Evolutionary conservation across 2,329 filamentous ascomycete species (phyloP), one percentile per base, ranked within the genome.

Genomic region (Colletotrichum spaethianum): DNA sequence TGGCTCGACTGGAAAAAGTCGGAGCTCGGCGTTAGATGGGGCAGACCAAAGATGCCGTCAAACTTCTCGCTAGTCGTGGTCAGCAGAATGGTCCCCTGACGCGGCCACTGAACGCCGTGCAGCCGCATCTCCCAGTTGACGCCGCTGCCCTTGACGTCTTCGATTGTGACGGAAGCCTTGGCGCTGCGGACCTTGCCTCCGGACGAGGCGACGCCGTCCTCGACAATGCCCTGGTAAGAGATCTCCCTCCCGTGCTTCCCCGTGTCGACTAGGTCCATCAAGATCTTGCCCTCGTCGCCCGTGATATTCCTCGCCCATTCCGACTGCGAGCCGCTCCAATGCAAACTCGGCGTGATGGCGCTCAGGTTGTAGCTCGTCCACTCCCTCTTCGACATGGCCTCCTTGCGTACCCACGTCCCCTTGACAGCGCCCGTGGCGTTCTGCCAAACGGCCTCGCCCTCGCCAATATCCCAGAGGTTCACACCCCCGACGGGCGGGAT

Each of bases 21-120:
- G 4, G 84, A 79, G 26, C 84, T 81, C 0, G 94, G 88, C 0
- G 93, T 87, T 63, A 99, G 88, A 81, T 98, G 95, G 33, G 96
- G 95, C 57, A 98, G 84, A 2, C 92, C 93, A 80, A 97, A 97
- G 67, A 98, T 92, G 53, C 96, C 95, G n/a, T 93, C 91, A 78
- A 96, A 96, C 84, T 97, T 98, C 79, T 98, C 93, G 81, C 95
- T 98, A 59, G 95, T 96, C 0, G 96, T 98, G 1, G 93, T 94
- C 79, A 98, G 84, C 44, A 98, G 84, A 61, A 96, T 90, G 18
- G 91, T 89, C 1, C 96, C 96, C 74, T 93, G 90, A n/a, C 89
- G 88, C 46, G 93, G 91, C 86, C 95, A 97, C 83, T 98, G 96
- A 4, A 97, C 88, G 4, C 96, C 96, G 81, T 94, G 92, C 61